Evolutionary conservation across 75 land plant species (phyloP), one percentile per base, ranked within the genome.

Genomic region (Cupressus sempervirens): DNA sequence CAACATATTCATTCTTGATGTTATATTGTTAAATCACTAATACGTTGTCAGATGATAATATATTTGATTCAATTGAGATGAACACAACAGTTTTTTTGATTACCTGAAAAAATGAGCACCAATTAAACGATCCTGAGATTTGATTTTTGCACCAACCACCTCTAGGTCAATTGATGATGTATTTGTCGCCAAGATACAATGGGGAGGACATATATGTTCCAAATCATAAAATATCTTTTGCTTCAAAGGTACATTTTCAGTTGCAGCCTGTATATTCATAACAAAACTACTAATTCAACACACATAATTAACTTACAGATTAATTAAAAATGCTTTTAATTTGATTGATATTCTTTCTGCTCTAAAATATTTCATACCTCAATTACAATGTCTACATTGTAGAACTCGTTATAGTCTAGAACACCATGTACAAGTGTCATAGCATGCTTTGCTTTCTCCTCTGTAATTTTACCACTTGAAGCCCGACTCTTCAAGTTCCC

Each of bases 21-120:
- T 38, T 5, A n/a, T 40, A 36, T 76, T 18, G 7, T 62, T 20
- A 23, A 62, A 62, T 62, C 23, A 62, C 20, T 62, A 23, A 62
- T 38, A 18, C 45, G 7, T 50, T 76, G 45, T 14, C 20, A 40
- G 18, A 76, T 38, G 35, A 40, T 76, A 84, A 56, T n/a, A 62
- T 23, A 40, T n/a, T 72, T 26, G 75, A 68, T 86, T 18, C 53
- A 75, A 20, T 75, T 38, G 41, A 20, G 41, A 34, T 36, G 53
- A 83, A 35, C 3, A 8, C 38, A 35, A 56, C 18, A 68, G n/a
- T 36, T 43, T 52, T 54, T 34, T 74, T 34, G 29, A 53, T 62
- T 68, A 89, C 90, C 90, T 89, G 90, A 89, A 89, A 65, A 89
- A 89, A 84, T 89, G 90, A 50, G 90, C 90, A 48, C 90, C 90